phyloP scores from a whole-genome alignment of 2,329 filamentous ascomycete species.

The Stagonosporopsis cucurbitacearum region DNA sequence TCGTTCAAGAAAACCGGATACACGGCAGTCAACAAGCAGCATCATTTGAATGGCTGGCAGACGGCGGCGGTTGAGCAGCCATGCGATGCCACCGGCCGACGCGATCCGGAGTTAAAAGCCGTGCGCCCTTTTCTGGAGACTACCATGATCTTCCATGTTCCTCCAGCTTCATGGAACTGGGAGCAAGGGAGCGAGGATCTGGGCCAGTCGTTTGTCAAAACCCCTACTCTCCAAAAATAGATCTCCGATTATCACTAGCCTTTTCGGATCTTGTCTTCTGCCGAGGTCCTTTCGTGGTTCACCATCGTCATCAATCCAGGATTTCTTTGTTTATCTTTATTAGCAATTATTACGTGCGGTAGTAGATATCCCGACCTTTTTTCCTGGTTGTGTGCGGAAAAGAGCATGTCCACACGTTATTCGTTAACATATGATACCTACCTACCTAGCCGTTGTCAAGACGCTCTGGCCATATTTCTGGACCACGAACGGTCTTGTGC shows the following conservation, averaged over 20 bases:
- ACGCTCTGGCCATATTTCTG: too few species aligned
- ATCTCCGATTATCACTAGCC: not conserved
- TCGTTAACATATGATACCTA: not conserved
- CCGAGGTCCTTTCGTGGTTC: not conserved
- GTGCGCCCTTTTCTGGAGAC: not conserved
- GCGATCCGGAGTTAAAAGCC: not conserved
- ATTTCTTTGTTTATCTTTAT: not conserved
- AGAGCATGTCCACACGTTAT: too few species aligned
- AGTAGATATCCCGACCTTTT: not conserved
- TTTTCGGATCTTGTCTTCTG: not conserved
- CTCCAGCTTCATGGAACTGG: too few species aligned
- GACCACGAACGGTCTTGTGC: too few species aligned
- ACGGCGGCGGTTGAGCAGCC: not conserved
- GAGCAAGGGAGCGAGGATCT: too few species aligned
- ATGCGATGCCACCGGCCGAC: not conserved
- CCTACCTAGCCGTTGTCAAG: too few species aligned
- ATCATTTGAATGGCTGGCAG: not conserved
- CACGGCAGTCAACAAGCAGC: not conserved
- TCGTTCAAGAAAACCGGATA: not conserved
- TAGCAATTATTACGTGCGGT: too few species aligned
- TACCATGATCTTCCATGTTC: not conserved
- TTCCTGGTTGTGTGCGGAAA: too few species aligned
- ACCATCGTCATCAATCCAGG: conserved; percentile 5
- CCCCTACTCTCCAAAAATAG: not conserved
- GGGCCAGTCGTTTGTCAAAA: not conserved